Conservation (phyloP, 257 asterid species). For the Solanum microdontum region DNA sequence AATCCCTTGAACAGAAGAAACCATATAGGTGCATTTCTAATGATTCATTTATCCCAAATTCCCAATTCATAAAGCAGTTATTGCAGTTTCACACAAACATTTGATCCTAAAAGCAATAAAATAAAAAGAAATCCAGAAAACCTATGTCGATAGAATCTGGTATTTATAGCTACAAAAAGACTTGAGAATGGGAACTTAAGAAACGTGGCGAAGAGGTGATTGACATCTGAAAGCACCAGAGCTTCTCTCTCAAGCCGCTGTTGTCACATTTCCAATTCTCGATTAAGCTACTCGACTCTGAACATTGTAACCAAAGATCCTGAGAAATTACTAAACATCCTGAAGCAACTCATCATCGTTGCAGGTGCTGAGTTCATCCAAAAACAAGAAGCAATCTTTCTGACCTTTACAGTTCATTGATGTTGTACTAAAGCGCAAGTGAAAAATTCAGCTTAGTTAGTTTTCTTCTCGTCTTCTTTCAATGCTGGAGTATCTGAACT, state of each 20-base stretch:
- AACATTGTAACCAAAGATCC: neutral
- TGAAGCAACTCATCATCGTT: neutral
- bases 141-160: neutral
- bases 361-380: neutral
- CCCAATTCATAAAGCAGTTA: neutral
- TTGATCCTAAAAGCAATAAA: neutral
- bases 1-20: neutral
- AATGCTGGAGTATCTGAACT: slow-evolving; percentile 21
- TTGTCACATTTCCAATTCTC: neutral
- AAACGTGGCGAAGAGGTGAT: neutral
- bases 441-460: slow-evolving; percentile 37
- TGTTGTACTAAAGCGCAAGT: neutral
- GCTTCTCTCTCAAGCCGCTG: neutral
- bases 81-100: neutral
- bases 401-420: neutral
- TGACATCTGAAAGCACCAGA: neutral
- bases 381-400: neutral
- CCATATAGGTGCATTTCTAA: neutral
- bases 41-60: neutral
- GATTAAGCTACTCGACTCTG: neutral
- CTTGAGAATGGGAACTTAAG: neutral
- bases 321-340: neutral
- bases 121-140: neutral
- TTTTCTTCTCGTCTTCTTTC: slow-evolving; percentile 72
- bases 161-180: neutral